Percentiles rank a stretch among this genome's conserved stretches.
Evolutionary conservation across 2,329 filamentous ascomycete genomes (phyloP).

Genomic region (Sclerotinia subarctica): DNA sequence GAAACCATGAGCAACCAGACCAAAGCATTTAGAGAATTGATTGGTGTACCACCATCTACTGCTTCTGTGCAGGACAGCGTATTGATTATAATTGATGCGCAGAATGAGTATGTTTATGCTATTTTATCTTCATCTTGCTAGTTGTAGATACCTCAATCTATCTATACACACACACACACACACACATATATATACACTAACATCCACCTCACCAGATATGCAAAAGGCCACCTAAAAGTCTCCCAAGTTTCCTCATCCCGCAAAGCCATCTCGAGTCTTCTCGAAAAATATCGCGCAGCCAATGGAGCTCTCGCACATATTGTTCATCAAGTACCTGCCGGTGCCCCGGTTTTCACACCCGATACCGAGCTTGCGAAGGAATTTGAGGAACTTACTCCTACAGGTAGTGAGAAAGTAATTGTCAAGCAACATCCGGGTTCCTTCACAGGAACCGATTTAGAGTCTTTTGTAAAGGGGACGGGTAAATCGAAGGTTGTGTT

Average conservation of each 20-base stretch:
- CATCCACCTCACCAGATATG: conserved; percentile 38
- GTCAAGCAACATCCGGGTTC: conserved; percentile 56
- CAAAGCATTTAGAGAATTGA: conserved; percentile 34
- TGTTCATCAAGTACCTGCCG: conserved; percentile 56
- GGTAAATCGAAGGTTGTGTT: conserved; percentile 60
- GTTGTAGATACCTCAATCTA: not conserved
- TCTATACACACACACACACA: too few relatives aligned
- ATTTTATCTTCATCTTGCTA: not conserved
- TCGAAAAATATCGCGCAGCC: conserved; percentile 57
- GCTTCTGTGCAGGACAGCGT: conserved; percentile 57
- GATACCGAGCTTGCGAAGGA: conserved; percentile 57
- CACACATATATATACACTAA: not conserved
- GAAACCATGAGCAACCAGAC: conserved; percentile 24
- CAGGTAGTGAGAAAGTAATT: conserved; percentile 53
- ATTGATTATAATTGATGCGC: conserved; percentile 67
- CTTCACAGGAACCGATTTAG: conserved; percentile 59
- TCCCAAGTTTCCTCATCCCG: conserved; percentile 52
- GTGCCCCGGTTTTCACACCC: conserved; percentile 64
- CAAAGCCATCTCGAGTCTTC: conserved; percentile 53
- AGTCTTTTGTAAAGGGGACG: conserved; percentile 50
- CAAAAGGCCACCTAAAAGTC: conserved; percentile 55
- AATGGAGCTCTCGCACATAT: conserved; percentile 57
- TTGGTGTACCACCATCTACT: conserved; percentile 54
- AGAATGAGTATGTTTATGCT: conserved; percentile 58
- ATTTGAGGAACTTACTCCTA: conserved; percentile 56